Evolutionary conservation across 2,329 filamentous ascomycete genomes (phyloP), one percentile per base, ranked within the genome.

Genomic region (Penicillium olsonii): DNA sequence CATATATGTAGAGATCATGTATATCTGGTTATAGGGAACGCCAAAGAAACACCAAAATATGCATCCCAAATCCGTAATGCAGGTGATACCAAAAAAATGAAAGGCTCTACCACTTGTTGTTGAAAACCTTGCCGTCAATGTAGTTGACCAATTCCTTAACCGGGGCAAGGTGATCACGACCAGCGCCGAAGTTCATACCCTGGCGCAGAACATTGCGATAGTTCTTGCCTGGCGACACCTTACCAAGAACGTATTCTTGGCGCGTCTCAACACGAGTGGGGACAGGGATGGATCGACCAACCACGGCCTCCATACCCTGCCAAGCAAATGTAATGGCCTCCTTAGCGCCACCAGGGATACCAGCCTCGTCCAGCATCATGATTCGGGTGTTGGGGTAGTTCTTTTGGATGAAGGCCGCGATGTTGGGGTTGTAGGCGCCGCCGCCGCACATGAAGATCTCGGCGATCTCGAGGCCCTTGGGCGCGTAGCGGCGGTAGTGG

Each of bases 381-480:
- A 84, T 79, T 31, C 68, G 72, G 2, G 75, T 75, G 31, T 72
- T 68, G 12, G 75, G 80, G 56, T 75, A 80, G 52, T 72, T 66
- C 45, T 63, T 59, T 61, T 80, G 76, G 53, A 85, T 76, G 60
- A 76, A 81, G 6, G 73, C 61, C 3, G 72, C 72, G 55, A 84
- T 84, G 55, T 83, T 84, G 1, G 78, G 77, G 57, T 84, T 84
- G 52, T 76, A 74, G 0, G 81, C 80, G 15, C 80, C 80, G 5
- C 79, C 80, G 10, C 82, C 82, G 61, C 81, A 84, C 75, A 85
- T 80, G 69, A 80, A 84, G 31, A 85, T 74, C 66, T 85, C 81
- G 4, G 71, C 75, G 45, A 83, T 72, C 42, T 73, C 66, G 18
- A 74, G 62, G 55, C 69, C 69, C 24, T 66, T 66, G 5, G 78